Base-by-base conservation (phyloP, 768 basidiomycete species). In the Suillus ampliporus region DNA sequence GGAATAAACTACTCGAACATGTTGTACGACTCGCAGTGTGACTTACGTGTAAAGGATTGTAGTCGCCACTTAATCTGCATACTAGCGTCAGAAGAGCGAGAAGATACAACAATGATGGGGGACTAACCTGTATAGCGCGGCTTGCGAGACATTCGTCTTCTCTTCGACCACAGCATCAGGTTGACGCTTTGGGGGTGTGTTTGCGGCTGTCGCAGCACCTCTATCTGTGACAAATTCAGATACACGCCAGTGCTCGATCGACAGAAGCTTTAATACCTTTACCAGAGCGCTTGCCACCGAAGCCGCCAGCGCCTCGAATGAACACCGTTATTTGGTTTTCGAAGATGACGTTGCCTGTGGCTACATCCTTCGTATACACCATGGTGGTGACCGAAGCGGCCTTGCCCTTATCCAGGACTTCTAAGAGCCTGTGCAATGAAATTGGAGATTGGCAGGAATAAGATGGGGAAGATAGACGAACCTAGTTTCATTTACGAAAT, bases 301-400 rank as follows among this genome's bases (percentile, higher is more conserved):
- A 97, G 0, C 95, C 96, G n/a, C 97, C 97, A 28, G 92, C 84
- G 2, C 95, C 96, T 61, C 97, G 92, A 65, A 97, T 87, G 76
- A 98, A 92, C 1, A 96, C 82, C 1, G 97, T 99, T 14, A 88
- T 86, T 74, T 96, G 92, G 75, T 94, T 97, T 78, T 97, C 95
- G 72, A 94, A 97, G 59, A 99, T 83, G 58, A 93, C 77, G 60
- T 91, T 80, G 3, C 95, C 95, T 1, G 89, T 86, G 50, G 72
- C 72, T 71, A 90, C 89, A 76, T 99, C 93, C 69, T 86, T 86
- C 3, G 95, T 97, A 67, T 91, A 85, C 5, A 91, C 86, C 28
- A 91, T 79, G 31, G 80, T 81, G 2, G 95, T 95, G 11, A 97
- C 91, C 3, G 94, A 89, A 2, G 95, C 95, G 0, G 96, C 94